A percentile compares a stretch with the other conserved stretches of the same genome.
phyloP scores from a whole-genome alignment of 2,329 filamentous ascomycete genomes.

The Alternaria longipes region DNA sequence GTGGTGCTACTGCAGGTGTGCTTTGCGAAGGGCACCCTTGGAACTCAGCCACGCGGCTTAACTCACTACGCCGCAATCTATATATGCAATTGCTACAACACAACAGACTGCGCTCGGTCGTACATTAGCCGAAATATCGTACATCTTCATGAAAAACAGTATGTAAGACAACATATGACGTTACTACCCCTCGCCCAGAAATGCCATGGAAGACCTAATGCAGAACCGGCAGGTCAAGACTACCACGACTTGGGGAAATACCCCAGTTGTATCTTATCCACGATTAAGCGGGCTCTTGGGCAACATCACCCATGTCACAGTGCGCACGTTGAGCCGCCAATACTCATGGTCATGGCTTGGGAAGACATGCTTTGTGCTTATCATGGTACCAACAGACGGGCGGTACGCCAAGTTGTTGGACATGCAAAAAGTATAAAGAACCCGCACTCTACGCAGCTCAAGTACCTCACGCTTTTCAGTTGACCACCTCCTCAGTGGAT shows the following conservation, averaged over 20 bases:
- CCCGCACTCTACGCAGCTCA: background rate
- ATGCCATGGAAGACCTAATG: constrained; percentile 32
- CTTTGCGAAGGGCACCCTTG: background rate
- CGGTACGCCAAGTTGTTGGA: background rate
- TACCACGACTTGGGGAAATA: constrained; percentile 15
- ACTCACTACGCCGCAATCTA: background rate
- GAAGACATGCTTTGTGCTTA: constrained; percentile 2
- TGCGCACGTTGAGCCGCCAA: constrained; percentile 17
- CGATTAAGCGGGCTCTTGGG: constrained; percentile 14
- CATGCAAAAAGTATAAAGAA: constrained; percentile 14
- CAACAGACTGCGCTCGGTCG: background rate
- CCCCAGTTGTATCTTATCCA: constrained; percentile 15
- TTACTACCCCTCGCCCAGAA: constrained; percentile 26
- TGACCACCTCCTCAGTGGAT: background rate
- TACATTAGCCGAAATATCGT: background rate
- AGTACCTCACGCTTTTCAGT: background rate
- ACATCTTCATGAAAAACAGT: background rate
- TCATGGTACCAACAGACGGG: constrained; percentile 3
- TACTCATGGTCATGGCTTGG: constrained; percentile 8
- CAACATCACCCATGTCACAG: constrained; percentile 10
- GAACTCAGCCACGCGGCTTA: background rate
- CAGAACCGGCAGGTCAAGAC: constrained; percentile 35
- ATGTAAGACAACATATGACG: constrained; percentile 23
- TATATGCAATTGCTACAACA: background rate
- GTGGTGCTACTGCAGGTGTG: too few relatives aligned